phyloP scores from a whole-genome alignment of 2,329 filamentous ascomycete species.

The Plenodomus lindquistii region DNA sequence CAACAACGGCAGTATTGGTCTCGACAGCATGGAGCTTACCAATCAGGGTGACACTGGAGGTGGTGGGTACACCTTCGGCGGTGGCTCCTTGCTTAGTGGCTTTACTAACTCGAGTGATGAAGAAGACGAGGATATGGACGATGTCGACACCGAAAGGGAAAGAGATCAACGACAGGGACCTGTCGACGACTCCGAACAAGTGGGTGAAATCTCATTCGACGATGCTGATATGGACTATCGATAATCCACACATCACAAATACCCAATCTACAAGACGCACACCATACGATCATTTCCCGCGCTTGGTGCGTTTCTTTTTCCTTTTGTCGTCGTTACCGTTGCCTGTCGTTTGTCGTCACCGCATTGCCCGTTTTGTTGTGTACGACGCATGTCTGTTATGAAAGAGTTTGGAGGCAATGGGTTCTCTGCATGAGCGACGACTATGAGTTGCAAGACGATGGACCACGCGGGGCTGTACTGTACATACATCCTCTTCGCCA shows the following conservation, averaged over 20 bases:
- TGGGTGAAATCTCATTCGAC: constrained; percentile 67
- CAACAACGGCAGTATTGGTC: constrained; percentile 59
- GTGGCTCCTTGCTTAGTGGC: constrained; percentile 78
- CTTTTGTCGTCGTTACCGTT: constrained; percentile 10
- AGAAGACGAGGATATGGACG: constrained; percentile 92
- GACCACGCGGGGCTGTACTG: constrained; percentile 3
- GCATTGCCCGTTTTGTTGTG: constrained; percentile 10
- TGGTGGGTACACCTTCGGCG: constrained; percentile 73
- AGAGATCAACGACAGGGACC: constrained; percentile 49
- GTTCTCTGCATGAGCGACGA: background rate
- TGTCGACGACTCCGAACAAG: constrained; percentile 64
- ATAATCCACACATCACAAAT: constrained; percentile 44
- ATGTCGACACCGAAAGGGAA: constrained; percentile 72
- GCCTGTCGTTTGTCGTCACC: constrained; percentile 11
- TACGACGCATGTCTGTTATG: constrained; percentile 8
- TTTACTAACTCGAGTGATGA: constrained; percentile 96
- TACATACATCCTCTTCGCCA: constrained; percentile 32
- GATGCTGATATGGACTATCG: constrained; percentile 64
- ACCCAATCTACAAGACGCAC: constrained; percentile 30
- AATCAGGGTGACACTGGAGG: constrained; percentile 68
- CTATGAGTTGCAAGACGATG: background rate
- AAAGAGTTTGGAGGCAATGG: background rate
- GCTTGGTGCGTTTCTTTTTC: constrained; percentile 46
- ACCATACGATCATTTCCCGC: constrained; percentile 35
- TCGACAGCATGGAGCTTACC: constrained; percentile 68